A percentile compares a stretch with the other conserved stretches of the same genome.
Conservation (phyloP, 1,139 yeast species). For the Kazachstania sp. region DNA sequence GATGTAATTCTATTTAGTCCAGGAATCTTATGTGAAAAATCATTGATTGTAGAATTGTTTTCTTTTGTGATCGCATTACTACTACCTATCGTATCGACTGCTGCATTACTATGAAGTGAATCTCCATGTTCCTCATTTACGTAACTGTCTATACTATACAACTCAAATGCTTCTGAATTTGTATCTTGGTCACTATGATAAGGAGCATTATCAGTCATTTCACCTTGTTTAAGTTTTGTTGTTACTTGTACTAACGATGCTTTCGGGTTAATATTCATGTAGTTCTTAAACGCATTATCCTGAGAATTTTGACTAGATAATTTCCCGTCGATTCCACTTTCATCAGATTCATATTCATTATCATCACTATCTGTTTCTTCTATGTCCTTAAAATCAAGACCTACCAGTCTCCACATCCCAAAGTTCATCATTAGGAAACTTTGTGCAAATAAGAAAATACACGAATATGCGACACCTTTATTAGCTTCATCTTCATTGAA, state of each 20-base stretch:
- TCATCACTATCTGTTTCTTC: neutral
- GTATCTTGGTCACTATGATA: neutral
- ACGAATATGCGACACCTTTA: conserved; percentile 75
- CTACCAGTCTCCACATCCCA: conserved; percentile 63
- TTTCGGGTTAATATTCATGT: neutral
- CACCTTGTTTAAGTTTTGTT: neutral
- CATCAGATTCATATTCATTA: neutral
- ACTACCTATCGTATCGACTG: neutral
- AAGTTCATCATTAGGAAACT: conserved; percentile 61
- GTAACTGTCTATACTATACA: conserved; percentile 1
- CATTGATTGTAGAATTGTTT: neutral
- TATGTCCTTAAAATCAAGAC: conserved; percentile 50
- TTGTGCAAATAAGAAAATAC: conserved; percentile 65
- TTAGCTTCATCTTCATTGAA: conserved; percentile 51
- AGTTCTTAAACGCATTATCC: neutral
- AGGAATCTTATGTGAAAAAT: neutral
- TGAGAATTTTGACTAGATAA: neutral
- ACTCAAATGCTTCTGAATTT: neutral
- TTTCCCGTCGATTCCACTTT: neutral
- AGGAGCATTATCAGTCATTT: neutral
- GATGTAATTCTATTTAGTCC: neutral
- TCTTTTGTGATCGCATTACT: neutral
- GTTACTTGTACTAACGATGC: neutral
- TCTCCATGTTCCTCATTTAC: neutral
- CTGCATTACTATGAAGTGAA: neutral